These are phyloP conservation scores for Mycoemilia scoparia DNA, from an alignment of 192 early-diverging fungal genomes.

Conservation along the genomic window DNA sequence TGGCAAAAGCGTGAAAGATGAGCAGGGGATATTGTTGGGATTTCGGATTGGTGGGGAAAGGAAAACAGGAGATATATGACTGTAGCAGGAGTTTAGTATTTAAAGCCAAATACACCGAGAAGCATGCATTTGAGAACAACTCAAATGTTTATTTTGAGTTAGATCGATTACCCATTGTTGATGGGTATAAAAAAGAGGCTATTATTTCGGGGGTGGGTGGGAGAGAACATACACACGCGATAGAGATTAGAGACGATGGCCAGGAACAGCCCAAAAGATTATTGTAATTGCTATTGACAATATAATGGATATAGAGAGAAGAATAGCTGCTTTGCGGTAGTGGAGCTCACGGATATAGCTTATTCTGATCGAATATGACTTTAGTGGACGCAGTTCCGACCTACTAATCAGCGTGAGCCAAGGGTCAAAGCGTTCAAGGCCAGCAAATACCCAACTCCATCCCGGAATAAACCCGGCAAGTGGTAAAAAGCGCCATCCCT, in stretches of 20 bases:
- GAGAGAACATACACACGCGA: background rate
- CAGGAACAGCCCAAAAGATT: conserved; percentile 22
- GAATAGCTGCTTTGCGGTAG: conserved; percentile 15
- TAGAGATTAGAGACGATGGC: conserved; percentile 13
- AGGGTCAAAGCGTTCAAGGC: conserved; percentile 20
- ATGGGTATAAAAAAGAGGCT: background rate
- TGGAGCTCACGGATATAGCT: conserved; percentile 13
- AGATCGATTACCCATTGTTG: too few species aligned
- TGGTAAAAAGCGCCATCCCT: conserved; percentile 29
- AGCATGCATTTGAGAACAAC: too few species aligned
- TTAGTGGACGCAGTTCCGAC: conserved; percentile 19
- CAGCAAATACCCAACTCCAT: conserved; percentile 13
- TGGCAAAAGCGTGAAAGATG: too few species aligned
- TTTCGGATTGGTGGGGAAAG: too few species aligned
- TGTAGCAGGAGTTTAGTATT: too few species aligned
- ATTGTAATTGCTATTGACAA: conserved; percentile 15
- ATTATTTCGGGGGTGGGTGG: background rate
- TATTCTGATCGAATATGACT: conserved; percentile 13
- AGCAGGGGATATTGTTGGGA: too few species aligned
- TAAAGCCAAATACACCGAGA: too few species aligned
- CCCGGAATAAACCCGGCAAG: conserved; percentile 21
- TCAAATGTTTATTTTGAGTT: too few species aligned
- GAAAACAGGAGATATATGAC: too few species aligned
- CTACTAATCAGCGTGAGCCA: conserved; percentile 16
- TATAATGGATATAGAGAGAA: conserved; percentile 7